Evolutionary conservation across 2,329 filamentous ascomycete species (phyloP), one percentile per base, ranked within the genome.

Genomic region (Botrytis squamosa): DNA sequence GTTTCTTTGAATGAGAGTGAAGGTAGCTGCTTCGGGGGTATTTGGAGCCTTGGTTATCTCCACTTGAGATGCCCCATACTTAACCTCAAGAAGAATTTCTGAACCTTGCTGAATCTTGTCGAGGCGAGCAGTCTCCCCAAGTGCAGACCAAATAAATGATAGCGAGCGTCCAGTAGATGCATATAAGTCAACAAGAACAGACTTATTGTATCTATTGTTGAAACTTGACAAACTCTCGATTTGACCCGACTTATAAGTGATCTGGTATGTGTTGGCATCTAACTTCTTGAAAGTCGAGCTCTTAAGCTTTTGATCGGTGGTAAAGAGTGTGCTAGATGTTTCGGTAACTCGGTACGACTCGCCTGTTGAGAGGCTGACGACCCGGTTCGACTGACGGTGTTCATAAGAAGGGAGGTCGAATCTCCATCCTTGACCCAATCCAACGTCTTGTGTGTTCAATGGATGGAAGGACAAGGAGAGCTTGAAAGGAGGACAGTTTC

Each of bases 401-500:
- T 71, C 60, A 65, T 71, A 71, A 42, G 60, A 65, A 57, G 70
- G 60, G 36, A 71, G 60, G 22, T 18, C 57, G 36, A 71, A 71
- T 36, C 60, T 20, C 70, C 70, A 71, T 5, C 70, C 70, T 36
- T 64, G 44, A 12, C 70, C 70, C n/a, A 71, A 22, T 42, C 70
- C 70, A 20, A 66, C 6, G 20, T 71, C 42, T 18, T 66, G n/a
- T 55, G 60, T 57, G 38, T 65, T 71, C 20, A 71, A 29, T 20
- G 60, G 60, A 66, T 57, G 64, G 20, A 71, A 71, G 9, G 12
- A n/a, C 22, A 71, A n/a, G 36, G 70, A 65, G 18, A 71, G n/a
- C 60, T 71, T 71, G 60, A 71, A 71, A 9, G 70, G 36, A 42
- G 60, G 60, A n/a, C 60, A 71, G 22, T 71, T 71, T 52, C 70